Evolutionary conservation across 2,329 filamentous ascomycete genomes (phyloP).

Genomic region (Neonectria hederae): DNA sequence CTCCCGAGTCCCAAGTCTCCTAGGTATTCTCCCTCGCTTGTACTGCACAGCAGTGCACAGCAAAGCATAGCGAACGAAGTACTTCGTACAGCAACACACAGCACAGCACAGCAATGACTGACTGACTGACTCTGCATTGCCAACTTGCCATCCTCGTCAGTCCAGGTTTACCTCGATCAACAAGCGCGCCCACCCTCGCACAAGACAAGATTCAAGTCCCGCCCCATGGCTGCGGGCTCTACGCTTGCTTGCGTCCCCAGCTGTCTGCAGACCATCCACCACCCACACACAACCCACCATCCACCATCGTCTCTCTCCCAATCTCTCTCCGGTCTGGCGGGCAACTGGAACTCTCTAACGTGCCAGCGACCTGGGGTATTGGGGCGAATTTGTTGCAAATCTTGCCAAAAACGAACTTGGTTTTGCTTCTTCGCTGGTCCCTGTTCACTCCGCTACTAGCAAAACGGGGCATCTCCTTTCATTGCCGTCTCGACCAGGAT

Average conservation of each 20-base stretch:
- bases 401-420: conserved; percentile 41
- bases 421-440: conserved; percentile 42
- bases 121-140: background rate
- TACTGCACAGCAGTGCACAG: background rate
- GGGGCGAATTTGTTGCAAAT: conserved; percentile 44
- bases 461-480: conserved; percentile 40
- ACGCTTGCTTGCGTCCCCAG: conserved; percentile 41
- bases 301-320: background rate
- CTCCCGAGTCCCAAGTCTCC: conserved; percentile 4
- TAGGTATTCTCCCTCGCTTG: conserved; percentile 23
- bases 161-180: conserved; percentile 28
- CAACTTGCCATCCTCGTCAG: conserved; percentile 23
- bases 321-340: conserved; percentile 26
- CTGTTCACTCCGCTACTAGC: conserved; percentile 42
- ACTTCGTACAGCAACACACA: background rate
- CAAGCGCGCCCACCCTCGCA: conserved; percentile 35
- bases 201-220: conserved; percentile 34
- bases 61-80: background rate
- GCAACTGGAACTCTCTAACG: conserved; percentile 33
- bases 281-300: conserved; percentile 22
- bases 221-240: conserved; percentile 32
- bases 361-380: conserved; percentile 33
- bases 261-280: conserved; percentile 25
- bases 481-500: conserved; percentile 39
- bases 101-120: background rate